Percentiles rank a stretch among this genome's conserved stretches.
Conservation (phyloP, 2,329 filamentous ascomycete species). For the Pseudogymnoascus sp. region DNA sequence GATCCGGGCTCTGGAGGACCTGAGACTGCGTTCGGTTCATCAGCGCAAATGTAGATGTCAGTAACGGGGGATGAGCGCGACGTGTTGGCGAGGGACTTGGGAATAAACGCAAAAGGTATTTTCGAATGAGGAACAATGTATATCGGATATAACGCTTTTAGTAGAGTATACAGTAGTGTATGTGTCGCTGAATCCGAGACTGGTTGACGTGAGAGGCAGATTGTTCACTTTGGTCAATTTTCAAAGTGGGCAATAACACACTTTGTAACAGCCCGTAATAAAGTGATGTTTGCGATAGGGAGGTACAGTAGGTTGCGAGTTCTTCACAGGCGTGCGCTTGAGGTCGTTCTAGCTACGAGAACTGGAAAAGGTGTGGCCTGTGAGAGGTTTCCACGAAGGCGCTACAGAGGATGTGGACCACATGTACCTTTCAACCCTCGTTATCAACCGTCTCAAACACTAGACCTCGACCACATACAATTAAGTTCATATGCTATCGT, state of each 20-base stretch:
- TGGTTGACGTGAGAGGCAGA: not conserved
- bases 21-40: not conserved
- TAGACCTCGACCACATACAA: not conserved
- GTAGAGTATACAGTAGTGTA: not conserved
- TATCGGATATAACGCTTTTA: not conserved
- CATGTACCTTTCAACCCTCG: not conserved
- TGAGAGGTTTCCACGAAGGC: not conserved
- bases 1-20: not conserved
- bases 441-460: not conserved
- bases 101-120: not conserved
- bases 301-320: not conserved
- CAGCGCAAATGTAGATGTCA: not conserved
- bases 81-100: not conserved
- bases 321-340: not conserved
- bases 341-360: not conserved
- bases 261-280: not conserved
- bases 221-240: not conserved
- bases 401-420: not conserved
- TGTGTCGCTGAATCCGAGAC: not conserved
- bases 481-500: not conserved
- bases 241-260: not conserved
- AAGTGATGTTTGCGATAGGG: not conserved
- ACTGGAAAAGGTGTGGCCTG: not conserved
- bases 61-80: not conserved
- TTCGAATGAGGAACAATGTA: not conserved